These are phyloP conservation scores for Apiotrichum siamense DNA, from an alignment of 1,284 basidiomycete genomes.

Conservation along the genomic window DNA sequence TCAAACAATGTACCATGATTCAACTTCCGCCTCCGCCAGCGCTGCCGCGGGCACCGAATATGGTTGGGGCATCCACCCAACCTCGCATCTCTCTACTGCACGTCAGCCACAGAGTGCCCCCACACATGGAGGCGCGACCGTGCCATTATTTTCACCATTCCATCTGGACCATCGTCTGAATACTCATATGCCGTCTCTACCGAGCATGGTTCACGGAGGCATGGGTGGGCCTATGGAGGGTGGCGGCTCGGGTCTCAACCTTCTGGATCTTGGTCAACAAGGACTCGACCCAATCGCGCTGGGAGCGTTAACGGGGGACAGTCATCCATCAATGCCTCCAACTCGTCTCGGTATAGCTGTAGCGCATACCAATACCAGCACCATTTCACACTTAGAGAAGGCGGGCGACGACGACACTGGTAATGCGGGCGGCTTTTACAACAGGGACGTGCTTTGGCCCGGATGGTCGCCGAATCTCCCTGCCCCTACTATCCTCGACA, in stretches of 20 bases:
- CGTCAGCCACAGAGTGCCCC: no score
- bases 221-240: no score
- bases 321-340: slow-evolving; percentile 1
- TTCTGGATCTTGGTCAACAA: not conserved
- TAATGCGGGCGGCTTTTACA: slow-evolving; percentile 20
- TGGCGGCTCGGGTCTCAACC: no score
- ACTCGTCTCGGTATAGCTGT: not conserved
- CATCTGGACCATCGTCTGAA: no score
- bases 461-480: slow-evolving; percentile 42
- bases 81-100: no score
- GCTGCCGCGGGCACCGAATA: no score
- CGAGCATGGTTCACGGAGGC: not conserved
- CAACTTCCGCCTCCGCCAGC: no score
- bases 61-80: not conserved
- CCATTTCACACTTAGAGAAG: not conserved
- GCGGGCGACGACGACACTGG: slow-evolving; percentile 20
- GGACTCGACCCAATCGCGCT: not conserved
- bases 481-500: slow-evolving; percentile 37
- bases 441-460: slow-evolving; percentile 33
- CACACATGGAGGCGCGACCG: no score
- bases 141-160: no score
- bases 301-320: not conserved
- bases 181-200: not conserved
- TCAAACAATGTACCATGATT: not conserved
- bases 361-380: no score